Conservation (phyloP, 1,139 yeast genomes). For the Geotrichum cucujoidarum region DNA sequence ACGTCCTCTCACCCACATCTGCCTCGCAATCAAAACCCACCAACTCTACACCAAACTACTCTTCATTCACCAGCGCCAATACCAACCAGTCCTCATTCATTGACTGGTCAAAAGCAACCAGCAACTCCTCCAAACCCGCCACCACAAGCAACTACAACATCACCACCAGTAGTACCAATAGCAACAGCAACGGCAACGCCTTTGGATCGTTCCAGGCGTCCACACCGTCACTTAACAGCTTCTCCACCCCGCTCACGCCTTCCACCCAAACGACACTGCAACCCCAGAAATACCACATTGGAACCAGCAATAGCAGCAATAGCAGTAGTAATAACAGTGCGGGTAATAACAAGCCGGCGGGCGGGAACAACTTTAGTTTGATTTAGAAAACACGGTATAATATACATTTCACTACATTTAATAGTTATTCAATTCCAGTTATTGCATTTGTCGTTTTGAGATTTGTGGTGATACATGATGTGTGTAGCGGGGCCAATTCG, state of each 20-base stretch:
- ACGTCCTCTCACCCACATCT: neutral
- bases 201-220: slow-evolving; percentile 8
- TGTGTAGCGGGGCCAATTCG: no score
- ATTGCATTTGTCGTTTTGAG: no score
- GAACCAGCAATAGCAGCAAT: no score
- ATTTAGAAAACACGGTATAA: slow-evolving; percentile 1
- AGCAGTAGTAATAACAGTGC: neutral
- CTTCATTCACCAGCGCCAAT: neutral
- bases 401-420: no score
- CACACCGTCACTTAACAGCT: neutral
- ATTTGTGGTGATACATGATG: no score
- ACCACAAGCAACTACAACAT: neutral
- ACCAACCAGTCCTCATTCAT: slow-evolving; percentile 1
- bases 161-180: no score
- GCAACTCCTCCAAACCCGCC: neutral
- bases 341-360: neutral
- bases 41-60: neutral
- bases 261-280: slow-evolving; percentile 5
- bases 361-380: slow-evolving; percentile 4
- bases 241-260: neutral
- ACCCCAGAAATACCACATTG: slow-evolving; percentile 9
- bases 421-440: no score
- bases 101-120: slow-evolving; percentile 16
- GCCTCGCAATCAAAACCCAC: no score
- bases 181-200: neutral